Evolutionary conservation across 176 grass and related monocot species (phyloP).

Genomic region (Saccharum officinarum): DNA sequence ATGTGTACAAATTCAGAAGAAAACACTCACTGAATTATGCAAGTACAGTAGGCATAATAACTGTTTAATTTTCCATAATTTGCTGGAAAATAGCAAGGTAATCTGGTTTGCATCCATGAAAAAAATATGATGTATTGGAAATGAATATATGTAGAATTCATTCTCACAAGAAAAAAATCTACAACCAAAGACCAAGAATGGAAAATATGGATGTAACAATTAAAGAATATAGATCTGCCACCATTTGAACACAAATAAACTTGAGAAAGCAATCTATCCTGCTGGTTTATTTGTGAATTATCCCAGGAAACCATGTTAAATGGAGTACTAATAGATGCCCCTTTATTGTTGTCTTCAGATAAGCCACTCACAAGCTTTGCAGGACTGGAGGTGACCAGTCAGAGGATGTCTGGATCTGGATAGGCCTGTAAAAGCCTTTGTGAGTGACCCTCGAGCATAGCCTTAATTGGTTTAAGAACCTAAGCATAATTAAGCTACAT

Average conservation of each 20-base stretch:
- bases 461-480: constrained; percentile 15
- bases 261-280: constrained; percentile 50
- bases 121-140: background rate
- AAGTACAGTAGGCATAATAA: background rate
- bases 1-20: background rate
- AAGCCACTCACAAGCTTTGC: constrained; percentile 40
- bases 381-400: constrained; percentile 33
- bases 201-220: background rate
- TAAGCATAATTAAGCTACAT: constrained; percentile 37
- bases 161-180: background rate
- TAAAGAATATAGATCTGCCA: background rate
- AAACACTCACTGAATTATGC: background rate
- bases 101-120: constrained; percentile 15
- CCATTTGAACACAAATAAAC: constrained; percentile 22
- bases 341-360: constrained; percentile 55
- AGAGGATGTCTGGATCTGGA: constrained; percentile 31
- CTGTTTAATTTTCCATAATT: background rate
- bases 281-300: constrained; percentile 68
- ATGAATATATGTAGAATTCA: background rate
- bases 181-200: background rate
- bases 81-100: background rate
- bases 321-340: constrained; percentile 44
- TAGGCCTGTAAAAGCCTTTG: constrained; percentile 58
- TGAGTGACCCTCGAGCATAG: constrained; percentile 19
- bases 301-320: constrained; percentile 71